Evolutionary conservation across 371 early-diverging fungal species (phyloP).

Genomic region (Mortierella sp.): DNA sequence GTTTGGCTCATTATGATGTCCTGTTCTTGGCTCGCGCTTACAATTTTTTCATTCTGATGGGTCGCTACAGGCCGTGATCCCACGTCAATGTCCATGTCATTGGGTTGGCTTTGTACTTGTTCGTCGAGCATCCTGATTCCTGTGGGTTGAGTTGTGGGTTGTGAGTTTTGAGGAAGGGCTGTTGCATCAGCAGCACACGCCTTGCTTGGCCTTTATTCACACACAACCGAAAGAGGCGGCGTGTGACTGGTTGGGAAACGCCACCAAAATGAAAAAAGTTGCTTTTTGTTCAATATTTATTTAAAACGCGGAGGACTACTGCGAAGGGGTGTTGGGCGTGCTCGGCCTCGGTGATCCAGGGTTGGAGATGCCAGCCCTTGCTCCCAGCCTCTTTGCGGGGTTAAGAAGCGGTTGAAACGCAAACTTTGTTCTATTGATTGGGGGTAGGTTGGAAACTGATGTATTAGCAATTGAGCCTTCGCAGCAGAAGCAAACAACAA

Average conservation of each 20-base stretch:
- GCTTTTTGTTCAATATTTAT: not conserved
- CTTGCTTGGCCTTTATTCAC: conserved; percentile 6
- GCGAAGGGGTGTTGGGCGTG: conserved; percentile 24
- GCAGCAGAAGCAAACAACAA: too few relatives aligned
- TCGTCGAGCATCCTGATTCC: conserved; percentile 7
- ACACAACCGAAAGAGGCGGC: not conserved
- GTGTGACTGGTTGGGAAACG: conserved; percentile 5
- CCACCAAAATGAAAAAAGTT: conserved; percentile 11
- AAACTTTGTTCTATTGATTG: conserved; percentile 71
- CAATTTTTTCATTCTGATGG: conserved; percentile 39
- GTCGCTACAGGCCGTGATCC: not conserved
- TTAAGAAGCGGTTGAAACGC: conserved; percentile 69
- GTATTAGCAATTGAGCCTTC: not conserved
- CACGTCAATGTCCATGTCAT: not conserved
- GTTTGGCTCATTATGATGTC: not conserved
- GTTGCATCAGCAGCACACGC: not conserved
- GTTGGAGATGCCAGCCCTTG: conserved; percentile 24
- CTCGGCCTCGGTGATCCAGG: conserved; percentile 52
- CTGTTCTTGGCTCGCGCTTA: not conserved
- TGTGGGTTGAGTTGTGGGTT: not conserved
- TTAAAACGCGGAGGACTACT: not conserved
- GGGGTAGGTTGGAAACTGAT: not conserved
- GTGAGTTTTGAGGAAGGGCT: not conserved
- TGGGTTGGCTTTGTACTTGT: not conserved
- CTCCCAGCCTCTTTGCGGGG: conserved; percentile 37